A percentile compares a stretch with the other conserved stretches of the same genome.
Evolutionary conservation across 306 rosid genomes (phyloP).

Genomic region (Malus orientalis): DNA sequence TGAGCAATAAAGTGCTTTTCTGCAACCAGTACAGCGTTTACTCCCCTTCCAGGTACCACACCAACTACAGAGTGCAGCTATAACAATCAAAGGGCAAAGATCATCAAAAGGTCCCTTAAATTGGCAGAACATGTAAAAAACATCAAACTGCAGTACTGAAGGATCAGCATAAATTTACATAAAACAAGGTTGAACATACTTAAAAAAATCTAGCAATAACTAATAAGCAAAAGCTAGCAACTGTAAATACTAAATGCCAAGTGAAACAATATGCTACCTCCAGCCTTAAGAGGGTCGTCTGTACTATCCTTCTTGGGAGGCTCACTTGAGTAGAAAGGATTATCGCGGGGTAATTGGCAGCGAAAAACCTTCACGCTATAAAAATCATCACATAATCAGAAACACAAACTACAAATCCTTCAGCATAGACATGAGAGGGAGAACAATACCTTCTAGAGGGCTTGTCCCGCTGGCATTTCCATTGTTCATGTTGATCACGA

Average conservation of each 20-base stretch:
- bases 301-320: slow-evolving; percentile 41
- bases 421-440: not conserved
- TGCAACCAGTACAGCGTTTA: slow-evolving; percentile 63
- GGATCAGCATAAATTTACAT: not conserved
- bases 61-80: slow-evolving; percentile 71
- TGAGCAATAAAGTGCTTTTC: slow-evolving; percentile 70
- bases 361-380: slow-evolving; percentile 86
- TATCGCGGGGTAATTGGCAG: slow-evolving; percentile 49
- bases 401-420: not conserved
- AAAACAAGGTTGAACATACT: not conserved
- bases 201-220: no score
- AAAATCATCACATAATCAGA: slow-evolving; percentile 22
- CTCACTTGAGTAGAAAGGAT: slow-evolving; percentile 69
- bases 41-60: slow-evolving; percentile 85
- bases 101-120: slow-evolving; percentile 4
- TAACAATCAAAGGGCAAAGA: slow-evolving; percentile 19
- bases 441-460: slow-evolving; percentile 56
- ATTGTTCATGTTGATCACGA: slow-evolving; percentile 75
- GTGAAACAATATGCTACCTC: slow-evolving; percentile 40
- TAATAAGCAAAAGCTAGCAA: not conserved
- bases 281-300: slow-evolving; percentile 35
- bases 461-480: slow-evolving; percentile 51
- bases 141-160: not conserved
- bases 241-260: not conserved
- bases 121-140: not conserved